Conservation (phyloP, 2,329 filamentous ascomycete species). For the Trichoderma afroharzianum region DNA sequence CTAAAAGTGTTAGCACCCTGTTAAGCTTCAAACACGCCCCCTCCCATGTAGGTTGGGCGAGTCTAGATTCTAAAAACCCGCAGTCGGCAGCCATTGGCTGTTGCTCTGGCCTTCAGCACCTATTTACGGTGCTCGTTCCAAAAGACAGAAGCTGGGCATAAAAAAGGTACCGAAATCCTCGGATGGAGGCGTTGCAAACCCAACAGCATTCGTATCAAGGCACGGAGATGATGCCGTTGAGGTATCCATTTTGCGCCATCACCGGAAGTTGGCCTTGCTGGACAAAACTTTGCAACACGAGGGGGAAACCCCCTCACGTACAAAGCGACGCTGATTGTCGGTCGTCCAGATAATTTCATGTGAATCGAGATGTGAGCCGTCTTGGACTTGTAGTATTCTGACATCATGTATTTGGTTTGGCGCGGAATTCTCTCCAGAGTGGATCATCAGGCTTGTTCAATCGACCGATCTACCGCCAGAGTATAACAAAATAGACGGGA, state of each 20-base stretch:
- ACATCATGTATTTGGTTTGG: not conserved
- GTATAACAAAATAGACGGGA: not conserved
- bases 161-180: not conserved
- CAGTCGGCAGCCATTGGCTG: not conserved
- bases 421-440: not conserved
- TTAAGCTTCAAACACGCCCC: slow-evolving; percentile 1
- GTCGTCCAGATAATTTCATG: not conserved
- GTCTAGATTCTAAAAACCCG: slow-evolving; percentile 15
- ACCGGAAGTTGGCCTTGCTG: not conserved
- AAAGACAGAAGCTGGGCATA: not conserved
- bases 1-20: not conserved
- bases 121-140: not conserved
- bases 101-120: not conserved
- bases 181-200: not conserved
- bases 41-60: slow-evolving; percentile 5
- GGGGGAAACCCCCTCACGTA: not conserved
- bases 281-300: not conserved
- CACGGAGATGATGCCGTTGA: not conserved
- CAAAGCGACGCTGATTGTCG: not conserved
- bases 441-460: not conserved
- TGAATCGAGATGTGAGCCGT: not conserved
- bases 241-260: not conserved
- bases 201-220: not conserved
- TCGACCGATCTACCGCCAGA: not conserved
- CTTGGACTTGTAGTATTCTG: not conserved